These are phyloP conservation scores for Sugiyamaella marilandica DNA, from an alignment of 805 yeast genomes.

Conservation along the genomic window DNA sequence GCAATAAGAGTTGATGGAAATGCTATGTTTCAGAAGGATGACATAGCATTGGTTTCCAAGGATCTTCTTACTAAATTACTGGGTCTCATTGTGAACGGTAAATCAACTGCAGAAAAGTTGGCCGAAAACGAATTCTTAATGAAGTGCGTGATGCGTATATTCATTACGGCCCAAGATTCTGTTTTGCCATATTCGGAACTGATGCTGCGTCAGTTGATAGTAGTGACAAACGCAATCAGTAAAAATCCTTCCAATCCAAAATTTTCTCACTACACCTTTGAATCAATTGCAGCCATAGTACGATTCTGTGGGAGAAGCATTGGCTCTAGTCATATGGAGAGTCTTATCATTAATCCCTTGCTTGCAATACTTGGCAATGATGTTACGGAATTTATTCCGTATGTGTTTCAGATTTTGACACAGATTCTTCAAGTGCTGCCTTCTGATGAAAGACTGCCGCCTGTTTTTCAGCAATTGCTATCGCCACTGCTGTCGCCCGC, in stretches of 20 bases:
- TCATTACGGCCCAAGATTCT: slow-evolving; percentile 61
- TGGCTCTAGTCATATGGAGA: slow-evolving; percentile 40
- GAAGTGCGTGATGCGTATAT: slow-evolving; percentile 80
- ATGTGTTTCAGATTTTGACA: slow-evolving; percentile 85
- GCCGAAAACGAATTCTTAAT: slow-evolving; percentile 94
- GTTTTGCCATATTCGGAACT: slow-evolving; percentile 29
- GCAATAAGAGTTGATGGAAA: slow-evolving; percentile 49
- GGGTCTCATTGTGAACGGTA: slow-evolving; percentile 49
- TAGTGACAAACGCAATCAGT: slow-evolving; percentile 64
- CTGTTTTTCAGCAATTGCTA: slow-evolving; percentile 57
- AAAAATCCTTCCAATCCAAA: slow-evolving; percentile 94
- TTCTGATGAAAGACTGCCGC: slow-evolving; percentile 50
- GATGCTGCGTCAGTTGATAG: slow-evolving; percentile 62
- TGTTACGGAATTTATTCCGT: slow-evolving; percentile 91
- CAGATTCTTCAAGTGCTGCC: slow-evolving; percentile 61
- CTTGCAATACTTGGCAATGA: slow-evolving; percentile 70
- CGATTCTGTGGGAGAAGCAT: slow-evolving; percentile 41
- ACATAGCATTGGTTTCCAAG: slow-evolving; percentile 59
- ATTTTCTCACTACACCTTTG: slow-evolving; percentile 87
- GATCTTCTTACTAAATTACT: slow-evolving; percentile 64
- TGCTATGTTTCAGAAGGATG: slow-evolving; percentile 65
- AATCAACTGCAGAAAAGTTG: slow-evolving; percentile 73
- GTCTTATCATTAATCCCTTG: slow-evolving; percentile 59
- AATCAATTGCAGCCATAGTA: slow-evolving; percentile 73
- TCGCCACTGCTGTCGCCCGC: slow-evolving; percentile 84